Evolutionary conservation across 768 basidiomycete genomes (phyloP).

Genomic region (Floccularia luteovirens): DNA sequence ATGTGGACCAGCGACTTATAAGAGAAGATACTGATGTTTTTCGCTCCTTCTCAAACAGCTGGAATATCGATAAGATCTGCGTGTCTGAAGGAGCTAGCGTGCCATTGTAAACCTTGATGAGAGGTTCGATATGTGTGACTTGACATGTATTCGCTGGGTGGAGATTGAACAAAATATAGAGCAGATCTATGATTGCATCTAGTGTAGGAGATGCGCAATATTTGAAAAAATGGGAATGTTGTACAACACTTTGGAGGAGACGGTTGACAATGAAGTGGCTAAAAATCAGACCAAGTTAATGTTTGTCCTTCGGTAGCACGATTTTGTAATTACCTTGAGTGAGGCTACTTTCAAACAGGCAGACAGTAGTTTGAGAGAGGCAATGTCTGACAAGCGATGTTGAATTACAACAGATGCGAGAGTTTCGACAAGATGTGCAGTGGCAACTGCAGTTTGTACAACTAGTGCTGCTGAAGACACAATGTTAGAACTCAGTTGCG

Average conservation of each 20-base stretch:
- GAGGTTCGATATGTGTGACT: conserved; percentile 71
- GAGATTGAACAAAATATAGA: conserved; percentile 62
- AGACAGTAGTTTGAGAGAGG: conserved; percentile 34
- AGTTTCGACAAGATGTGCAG: conserved; percentile 63
- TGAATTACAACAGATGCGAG: conserved; percentile 58
- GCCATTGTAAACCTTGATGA: conserved; percentile 69
- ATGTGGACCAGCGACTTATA: conserved; percentile 58
- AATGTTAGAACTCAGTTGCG: no score
- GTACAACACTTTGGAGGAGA: conserved; percentile 67
- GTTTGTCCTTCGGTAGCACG: not conserved
- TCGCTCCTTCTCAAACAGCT: conserved; percentile 67
- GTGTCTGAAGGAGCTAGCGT: conserved; percentile 62
- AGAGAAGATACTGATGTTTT: conserved; percentile 58
- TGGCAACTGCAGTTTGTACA: conserved; percentile 25
- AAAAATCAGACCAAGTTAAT: conserved; percentile 8
- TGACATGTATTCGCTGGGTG: conserved; percentile 85
- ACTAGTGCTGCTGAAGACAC: conserved; percentile 21
- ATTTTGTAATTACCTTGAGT: conserved; percentile 50
- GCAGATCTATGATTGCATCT: conserved; percentile 42
- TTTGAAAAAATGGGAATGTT: conserved; percentile 56
- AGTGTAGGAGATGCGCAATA: conserved; percentile 23
- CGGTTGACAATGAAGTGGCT: conserved; percentile 71
- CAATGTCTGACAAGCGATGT: conserved; percentile 38
- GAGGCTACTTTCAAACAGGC: conserved; percentile 29
- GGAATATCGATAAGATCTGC: conserved; percentile 65